Conservation (phyloP, 2,329 filamentous ascomycete species). For the Claviceps lovelessii region DNA sequence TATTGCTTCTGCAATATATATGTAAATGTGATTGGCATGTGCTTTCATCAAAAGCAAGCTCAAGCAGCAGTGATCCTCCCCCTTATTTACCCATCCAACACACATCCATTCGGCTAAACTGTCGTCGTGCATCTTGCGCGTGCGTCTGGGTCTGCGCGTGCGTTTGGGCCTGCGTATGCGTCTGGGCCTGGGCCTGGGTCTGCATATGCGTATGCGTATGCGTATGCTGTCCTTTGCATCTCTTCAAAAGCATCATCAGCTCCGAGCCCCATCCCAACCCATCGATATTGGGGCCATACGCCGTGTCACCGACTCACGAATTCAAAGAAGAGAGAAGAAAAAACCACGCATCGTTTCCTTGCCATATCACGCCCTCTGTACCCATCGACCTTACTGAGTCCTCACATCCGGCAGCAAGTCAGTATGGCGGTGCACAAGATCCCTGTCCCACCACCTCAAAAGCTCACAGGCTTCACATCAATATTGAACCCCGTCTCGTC, state of each 20-base stretch:
- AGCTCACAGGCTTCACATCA: not conserved
- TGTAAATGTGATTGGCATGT: not conserved
- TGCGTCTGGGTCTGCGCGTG: not conserved
- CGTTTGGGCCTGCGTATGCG: not conserved
- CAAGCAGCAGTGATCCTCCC: not conserved
- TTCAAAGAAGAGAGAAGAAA: not conserved
- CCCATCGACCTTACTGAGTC: not conserved
- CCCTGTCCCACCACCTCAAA: constrained; percentile 8
- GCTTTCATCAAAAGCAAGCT: not conserved
- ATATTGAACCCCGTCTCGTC: constrained; percentile 2
- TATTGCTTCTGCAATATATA: not conserved
- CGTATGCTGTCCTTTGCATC: not conserved
- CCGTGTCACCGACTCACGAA: not conserved
- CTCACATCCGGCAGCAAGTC: not conserved
- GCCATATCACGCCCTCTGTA: not conserved
- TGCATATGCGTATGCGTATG: not conserved
- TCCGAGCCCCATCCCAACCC: not conserved
- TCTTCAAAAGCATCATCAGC: not conserved
- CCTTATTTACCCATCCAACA: not conserved
- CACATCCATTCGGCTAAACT: not conserved
- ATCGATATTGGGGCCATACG: not conserved
- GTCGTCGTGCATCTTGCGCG: not conserved
- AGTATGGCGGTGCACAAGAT: constrained; percentile 11
- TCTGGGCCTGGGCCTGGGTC: not conserved
- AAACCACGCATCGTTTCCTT: not conserved